A percentile compares a stretch with the other conserved stretches of the same genome.
Evolutionary conservation across 441 rosid genomes (phyloP).

Genomic region (Mallotus japonicus): DNA sequence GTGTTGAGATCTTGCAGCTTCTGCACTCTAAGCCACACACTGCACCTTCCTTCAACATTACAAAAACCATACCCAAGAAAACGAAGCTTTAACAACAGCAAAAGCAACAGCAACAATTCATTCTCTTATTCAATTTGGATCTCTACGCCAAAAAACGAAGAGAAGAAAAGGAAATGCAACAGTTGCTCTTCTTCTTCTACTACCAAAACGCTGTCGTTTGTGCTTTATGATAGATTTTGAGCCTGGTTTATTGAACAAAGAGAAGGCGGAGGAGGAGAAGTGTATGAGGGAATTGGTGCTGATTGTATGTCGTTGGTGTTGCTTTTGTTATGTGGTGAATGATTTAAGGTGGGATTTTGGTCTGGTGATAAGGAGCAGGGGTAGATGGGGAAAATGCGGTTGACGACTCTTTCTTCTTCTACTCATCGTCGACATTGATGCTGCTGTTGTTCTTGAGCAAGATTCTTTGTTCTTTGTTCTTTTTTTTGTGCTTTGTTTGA

Average conservation of each 20-base stretch:
- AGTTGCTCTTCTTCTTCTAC: constrained; percentile 11
- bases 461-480: background rate
- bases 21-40: constrained; percentile 24
- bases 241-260: background rate
- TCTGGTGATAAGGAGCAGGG: constrained; percentile 55
- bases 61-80: constrained; percentile 5
- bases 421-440: background rate
- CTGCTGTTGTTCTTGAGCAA: background rate
- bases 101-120: too few relatives aligned
- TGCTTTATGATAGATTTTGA: constrained; percentile 28
- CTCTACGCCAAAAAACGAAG: background rate
- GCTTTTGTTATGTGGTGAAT: background rate
- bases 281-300: constrained; percentile 48
- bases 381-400: constrained; percentile 85
- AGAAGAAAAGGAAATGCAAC: constrained; percentile 24
- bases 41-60: constrained; percentile 24
- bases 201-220: constrained; percentile 16
- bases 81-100: background rate
- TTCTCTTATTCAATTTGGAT: background rate
- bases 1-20: constrained; percentile 60
- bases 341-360: constrained; percentile 48
- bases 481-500: background rate
- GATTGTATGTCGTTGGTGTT: too few relatives aligned
- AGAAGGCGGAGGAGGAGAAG: constrained; percentile 10
- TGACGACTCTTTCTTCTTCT: constrained; percentile 30